These are phyloP conservation scores for Striga asiatica DNA, from an alignment of 257 asterid genomes.

Conservation along the genomic window DNA sequence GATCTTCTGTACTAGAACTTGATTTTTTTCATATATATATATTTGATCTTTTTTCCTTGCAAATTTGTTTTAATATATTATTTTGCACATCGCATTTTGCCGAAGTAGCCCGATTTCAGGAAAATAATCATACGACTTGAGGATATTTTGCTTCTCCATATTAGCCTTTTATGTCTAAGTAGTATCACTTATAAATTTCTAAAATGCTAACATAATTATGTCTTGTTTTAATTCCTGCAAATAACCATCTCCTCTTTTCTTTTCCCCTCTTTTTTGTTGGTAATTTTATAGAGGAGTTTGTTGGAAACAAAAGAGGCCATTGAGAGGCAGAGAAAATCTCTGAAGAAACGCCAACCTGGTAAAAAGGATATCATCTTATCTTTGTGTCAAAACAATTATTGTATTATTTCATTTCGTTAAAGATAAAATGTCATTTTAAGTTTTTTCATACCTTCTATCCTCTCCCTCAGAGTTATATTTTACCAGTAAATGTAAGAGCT, in stretches of 20 bases:
- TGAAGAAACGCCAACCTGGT: conserved; percentile 87
- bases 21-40: background rate
- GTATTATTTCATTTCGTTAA: too few species aligned
- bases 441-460: too few species aligned
- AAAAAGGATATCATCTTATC: conserved; percentile 15
- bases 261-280: too few species aligned
- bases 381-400: background rate
- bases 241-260: too few species aligned
- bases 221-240: too few species aligned
- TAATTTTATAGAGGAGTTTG: conserved; percentile 77
- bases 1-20: conserved; percentile 21
- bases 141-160: background rate
- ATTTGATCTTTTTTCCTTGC: too few species aligned
- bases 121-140: background rate
- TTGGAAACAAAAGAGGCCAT: conserved; percentile 81
- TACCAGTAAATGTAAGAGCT: too few species aligned
- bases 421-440: too few species aligned
- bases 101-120: background rate
- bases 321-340: conserved; percentile 88
- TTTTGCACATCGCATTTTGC: background rate
- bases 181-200: background rate
- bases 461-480: too few species aligned
- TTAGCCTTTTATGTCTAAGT: background rate
- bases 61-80: background rate
- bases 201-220: background rate